Evolutionary conservation across 257 asterid species (phyloP).

Genomic region (Scutellaria galericulata): DNA sequence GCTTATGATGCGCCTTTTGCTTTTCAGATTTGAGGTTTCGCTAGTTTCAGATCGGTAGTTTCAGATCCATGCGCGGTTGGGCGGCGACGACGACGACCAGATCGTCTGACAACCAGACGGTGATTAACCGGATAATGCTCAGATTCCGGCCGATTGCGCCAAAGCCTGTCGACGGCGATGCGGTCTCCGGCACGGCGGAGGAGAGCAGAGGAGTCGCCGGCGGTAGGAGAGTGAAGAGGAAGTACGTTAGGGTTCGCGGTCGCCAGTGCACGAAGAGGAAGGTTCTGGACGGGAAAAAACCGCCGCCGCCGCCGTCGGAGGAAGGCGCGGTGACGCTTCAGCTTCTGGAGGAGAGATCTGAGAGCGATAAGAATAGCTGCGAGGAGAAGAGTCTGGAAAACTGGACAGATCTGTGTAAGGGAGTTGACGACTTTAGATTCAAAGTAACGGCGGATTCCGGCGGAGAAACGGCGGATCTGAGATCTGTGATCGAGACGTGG

Average conservation of each 20-base stretch:
- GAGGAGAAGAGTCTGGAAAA: neutral
- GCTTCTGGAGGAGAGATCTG: slow-evolving; percentile 52
- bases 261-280: slow-evolving; percentile 28
- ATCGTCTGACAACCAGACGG: slow-evolving; percentile 19
- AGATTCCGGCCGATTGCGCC: slow-evolving; percentile 67
- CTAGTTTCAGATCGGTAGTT: neutral
- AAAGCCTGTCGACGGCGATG: slow-evolving; percentile 43
- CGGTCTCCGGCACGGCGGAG: slow-evolving; percentile 23
- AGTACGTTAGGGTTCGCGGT: slow-evolving; percentile 52
- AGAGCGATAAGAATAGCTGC: slow-evolving; percentile 4
- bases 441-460: slow-evolving; percentile 20
- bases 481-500: slow-evolving; percentile 44
- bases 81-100: neutral
- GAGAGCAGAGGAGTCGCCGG: slow-evolving; percentile 17
- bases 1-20: slow-evolving; percentile 1
- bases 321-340: slow-evolving; percentile 42
- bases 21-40: slow-evolving; percentile 24
- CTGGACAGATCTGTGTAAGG: neutral
- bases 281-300: neutral
- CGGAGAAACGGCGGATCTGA: slow-evolving; percentile 17
- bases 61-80: slow-evolving; percentile 30
- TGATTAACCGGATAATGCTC: slow-evolving; percentile 44
- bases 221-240: slow-evolving; percentile 49
- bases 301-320: slow-evolving; percentile 36
- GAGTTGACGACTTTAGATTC: neutral